Conservation (phyloP, 306 rosid species). For the Castanea mollissima region DNA sequence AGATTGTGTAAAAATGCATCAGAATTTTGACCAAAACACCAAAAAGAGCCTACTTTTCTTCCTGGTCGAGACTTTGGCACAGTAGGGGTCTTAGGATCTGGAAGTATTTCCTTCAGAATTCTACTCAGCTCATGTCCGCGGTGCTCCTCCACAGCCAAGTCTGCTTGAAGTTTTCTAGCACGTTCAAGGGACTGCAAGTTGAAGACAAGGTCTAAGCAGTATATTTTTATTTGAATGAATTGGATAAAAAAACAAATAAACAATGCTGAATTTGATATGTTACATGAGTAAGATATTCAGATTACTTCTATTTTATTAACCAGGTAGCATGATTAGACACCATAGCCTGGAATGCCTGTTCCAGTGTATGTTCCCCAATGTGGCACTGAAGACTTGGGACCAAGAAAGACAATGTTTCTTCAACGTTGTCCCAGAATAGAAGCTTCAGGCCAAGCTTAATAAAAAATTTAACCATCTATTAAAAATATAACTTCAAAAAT, state of each 20-base stretch:
- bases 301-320: background rate
- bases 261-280: background rate
- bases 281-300: background rate
- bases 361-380: too few relatives aligned
- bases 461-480: background rate
- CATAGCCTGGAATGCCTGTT: background rate
- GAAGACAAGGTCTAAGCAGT: conserved; percentile 21
- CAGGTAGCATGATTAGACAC: background rate
- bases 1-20: conserved; percentile 8
- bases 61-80: conserved; percentile 57
- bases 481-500: background rate
- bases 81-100: conserved; percentile 69
- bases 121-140: conserved; percentile 78
- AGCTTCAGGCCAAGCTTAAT: background rate
- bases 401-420: background rate
- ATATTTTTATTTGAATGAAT: conserved; percentile 11
- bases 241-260: background rate
- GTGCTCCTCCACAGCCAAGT: conserved; percentile 87
- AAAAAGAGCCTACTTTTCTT: conserved; percentile 57
- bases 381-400: background rate
- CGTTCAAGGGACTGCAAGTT: conserved; percentile 75
- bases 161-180: conserved; percentile 75
- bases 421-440: background rate
- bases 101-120: conserved; percentile 87
- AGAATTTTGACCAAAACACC: background rate